phyloP scores from a whole-genome alignment of 2,329 filamentous ascomycete genomes.

The Grosmannia clavigera region DNA sequence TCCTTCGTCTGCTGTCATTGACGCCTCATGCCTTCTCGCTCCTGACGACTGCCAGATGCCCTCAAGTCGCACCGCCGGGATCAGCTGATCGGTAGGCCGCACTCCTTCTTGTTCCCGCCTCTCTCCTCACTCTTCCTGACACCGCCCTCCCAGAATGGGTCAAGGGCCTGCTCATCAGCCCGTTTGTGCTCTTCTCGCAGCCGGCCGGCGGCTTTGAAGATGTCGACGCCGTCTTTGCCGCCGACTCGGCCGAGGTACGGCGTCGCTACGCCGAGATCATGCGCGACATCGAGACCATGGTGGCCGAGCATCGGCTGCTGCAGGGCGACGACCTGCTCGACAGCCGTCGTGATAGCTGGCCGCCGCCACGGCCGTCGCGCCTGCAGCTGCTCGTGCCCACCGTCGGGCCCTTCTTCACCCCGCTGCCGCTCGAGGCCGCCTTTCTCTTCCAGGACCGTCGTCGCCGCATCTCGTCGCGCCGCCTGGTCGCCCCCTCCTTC shows the following conservation, averaged over 20 bases:
- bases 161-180: conserved; percentile 85
- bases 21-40: background rate
- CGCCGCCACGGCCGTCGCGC: conserved; percentile 56
- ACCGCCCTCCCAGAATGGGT: conserved; percentile 61
- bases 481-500: conserved; percentile 93
- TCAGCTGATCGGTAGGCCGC: conserved; percentile 51
- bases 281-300: conserved; percentile 80
- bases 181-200: conserved; percentile 92
- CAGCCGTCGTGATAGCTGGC: conserved; percentile 21
- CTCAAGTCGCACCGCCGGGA: conserved; percentile 79
- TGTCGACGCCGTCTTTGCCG: conserved; percentile 48
- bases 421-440: conserved; percentile 72
- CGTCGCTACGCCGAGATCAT: conserved; percentile 90
- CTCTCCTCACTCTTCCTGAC: background rate
- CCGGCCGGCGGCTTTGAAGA: conserved; percentile 75
- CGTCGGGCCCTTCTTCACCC: conserved; percentile 88
- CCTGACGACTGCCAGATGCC: conserved; percentile 33
- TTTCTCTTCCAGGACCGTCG: conserved; percentile 82
- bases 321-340: conserved; percentile 43
- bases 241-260: conserved; percentile 71
- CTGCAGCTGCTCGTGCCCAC: conserved; percentile 83
- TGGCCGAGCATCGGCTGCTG: conserved; percentile 83
- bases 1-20: background rate
- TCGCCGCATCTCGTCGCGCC: conserved; percentile 76
- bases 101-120: background rate